Evolutionary conservation across 164 flowering plant species (phyloP).

Genomic region (Sedum album): DNA sequence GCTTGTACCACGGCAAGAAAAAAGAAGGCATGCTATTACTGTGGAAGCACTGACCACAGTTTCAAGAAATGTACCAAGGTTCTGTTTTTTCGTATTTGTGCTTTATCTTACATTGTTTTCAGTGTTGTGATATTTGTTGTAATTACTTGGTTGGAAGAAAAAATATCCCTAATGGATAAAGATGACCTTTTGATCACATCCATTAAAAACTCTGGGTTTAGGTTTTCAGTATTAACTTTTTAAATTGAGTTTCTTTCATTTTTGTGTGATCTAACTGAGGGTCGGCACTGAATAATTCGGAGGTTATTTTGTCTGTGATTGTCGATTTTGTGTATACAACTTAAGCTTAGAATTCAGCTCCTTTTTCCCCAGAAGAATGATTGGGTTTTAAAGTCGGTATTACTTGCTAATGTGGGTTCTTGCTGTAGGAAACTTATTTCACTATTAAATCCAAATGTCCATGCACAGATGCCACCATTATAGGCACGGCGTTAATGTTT

Average conservation of each 20-base stretch:
- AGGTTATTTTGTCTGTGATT: background rate
- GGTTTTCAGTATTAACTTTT: background rate
- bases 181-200: too few species aligned
- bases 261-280: background rate
- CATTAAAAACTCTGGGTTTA: background rate
- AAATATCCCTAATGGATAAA: background rate
- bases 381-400: too few species aligned
- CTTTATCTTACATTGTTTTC: background rate
- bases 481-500: background rate
- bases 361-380: too few species aligned
- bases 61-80: constrained; percentile 76
- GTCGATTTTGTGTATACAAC: background rate
- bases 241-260: background rate
- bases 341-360: background rate
- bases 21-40: constrained; percentile 78
- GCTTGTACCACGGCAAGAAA: constrained; percentile 21
- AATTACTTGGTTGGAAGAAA: background rate
- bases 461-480: background rate
- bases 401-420: background rate
- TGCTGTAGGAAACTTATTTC: background rate
- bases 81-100: constrained; percentile 1
- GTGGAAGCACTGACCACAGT: constrained; percentile 80
- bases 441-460: background rate
- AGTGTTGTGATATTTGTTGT: background rate
- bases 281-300: background rate